phyloP scores from a whole-genome alignment of 2,329 filamentous ascomycete species.

The Penicillium brasilianum region DNA sequence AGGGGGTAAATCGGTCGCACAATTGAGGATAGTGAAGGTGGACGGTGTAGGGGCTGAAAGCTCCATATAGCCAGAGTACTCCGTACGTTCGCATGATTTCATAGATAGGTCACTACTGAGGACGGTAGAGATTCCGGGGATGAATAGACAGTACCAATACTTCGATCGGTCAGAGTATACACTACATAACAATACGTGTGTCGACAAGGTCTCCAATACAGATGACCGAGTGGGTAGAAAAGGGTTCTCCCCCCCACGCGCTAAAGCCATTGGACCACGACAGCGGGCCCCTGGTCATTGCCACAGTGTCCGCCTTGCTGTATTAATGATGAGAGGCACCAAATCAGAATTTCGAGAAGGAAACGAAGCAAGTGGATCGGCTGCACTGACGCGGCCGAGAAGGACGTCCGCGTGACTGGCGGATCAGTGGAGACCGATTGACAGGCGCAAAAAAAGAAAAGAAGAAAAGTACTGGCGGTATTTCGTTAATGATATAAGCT shows the following conservation, averaged over 20 bases:
- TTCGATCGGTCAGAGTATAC: neutral
- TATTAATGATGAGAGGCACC: neutral
- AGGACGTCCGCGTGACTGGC: conserved; percentile 28
- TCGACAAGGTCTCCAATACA: neutral
- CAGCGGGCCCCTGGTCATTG: conserved; percentile 9
- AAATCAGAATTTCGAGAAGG: conserved; percentile 15
- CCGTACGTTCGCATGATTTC: too few relatives aligned
- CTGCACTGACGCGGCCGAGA: conserved; percentile 18
- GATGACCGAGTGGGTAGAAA: neutral
- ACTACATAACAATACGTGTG: neutral
- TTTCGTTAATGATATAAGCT: too few relatives aligned
- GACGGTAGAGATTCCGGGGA: neutral
- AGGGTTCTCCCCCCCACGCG: conserved; percentile 1
- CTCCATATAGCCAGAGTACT: too few relatives aligned
- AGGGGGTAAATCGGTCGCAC: neutral
- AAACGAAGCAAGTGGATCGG: conserved; percentile 21
- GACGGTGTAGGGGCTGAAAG: too few relatives aligned
- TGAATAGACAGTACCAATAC: neutral
- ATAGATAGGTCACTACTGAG: neutral
- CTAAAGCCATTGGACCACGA: conserved; percentile 18
- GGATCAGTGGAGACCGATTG: conserved; percentile 26
- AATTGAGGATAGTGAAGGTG: neutral
- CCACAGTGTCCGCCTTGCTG: conserved; percentile 2
- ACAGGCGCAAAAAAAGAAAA: conserved; percentile 1
- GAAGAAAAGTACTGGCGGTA: neutral